These are phyloP conservation scores for Fusarium coffeatum DNA, from an alignment of 2,329 filamentous ascomycete species.

Conservation along the genomic window DNA sequence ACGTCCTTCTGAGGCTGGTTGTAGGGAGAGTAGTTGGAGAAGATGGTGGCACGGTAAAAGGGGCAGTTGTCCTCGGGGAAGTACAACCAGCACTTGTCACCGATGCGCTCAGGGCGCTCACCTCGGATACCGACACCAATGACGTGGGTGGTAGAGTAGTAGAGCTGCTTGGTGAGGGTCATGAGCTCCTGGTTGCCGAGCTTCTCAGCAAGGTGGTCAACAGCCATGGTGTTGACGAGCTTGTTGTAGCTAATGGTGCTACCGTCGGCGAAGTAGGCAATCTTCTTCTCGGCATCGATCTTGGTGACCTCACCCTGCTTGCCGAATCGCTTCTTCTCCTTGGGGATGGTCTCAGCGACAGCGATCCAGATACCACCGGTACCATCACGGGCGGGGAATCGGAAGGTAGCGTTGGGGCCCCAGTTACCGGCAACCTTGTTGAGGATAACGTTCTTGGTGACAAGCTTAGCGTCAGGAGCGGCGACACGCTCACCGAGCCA, in stretches of 20 bases:
- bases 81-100: constrained; percentile 99
- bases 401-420: constrained; percentile 98
- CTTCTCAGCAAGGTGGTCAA: constrained; percentile 86
- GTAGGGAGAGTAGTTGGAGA: constrained; percentile 99
- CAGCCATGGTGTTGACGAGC: constrained; percentile 95
- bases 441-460: constrained; percentile 93
- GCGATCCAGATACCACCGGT: constrained; percentile 99
- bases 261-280: constrained; percentile 84
- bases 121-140: constrained; percentile 96
- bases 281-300: constrained; percentile 87
- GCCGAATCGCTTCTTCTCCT: constrained; percentile 92
- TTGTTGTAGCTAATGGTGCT: constrained; percentile 91
- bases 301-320: constrained; percentile 85
- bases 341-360: constrained; percentile 90
- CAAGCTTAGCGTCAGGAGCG: constrained; percentile 92
- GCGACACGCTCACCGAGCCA: constrained; percentile 99
- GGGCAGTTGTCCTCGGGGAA: constrained; percentile 99
- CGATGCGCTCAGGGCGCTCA: constrained; percentile 90
- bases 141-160: constrained; percentile 97
- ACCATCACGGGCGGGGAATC: constrained; percentile 94
- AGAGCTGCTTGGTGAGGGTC: constrained; percentile 87
- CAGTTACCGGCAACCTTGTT: constrained; percentile 97
- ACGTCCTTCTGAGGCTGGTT: constrained; percentile 88
- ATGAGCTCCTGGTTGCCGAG: constrained; percentile 91
- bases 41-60: constrained; percentile 99